Conservation (phyloP, 2,329 filamentous ascomycete species). For the Diaporthe sp. region DNA sequence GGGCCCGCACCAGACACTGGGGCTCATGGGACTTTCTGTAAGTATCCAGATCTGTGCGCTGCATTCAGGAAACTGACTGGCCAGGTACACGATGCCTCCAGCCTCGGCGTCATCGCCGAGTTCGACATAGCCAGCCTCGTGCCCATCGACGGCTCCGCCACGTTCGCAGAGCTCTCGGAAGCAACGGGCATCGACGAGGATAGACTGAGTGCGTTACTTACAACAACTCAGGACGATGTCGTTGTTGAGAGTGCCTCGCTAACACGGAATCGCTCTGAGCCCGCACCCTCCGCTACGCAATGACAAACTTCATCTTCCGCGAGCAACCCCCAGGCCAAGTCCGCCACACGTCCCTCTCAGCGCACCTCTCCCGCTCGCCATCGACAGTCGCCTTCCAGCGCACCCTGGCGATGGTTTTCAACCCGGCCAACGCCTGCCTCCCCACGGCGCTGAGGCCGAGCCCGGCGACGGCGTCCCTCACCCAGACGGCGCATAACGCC, state of each 20-base stretch:
- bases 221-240: background rate
- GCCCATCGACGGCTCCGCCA: background rate
- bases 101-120: conserved; percentile 17
- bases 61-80: background rate
- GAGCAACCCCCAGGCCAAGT: background rate
- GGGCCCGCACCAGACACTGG: background rate
- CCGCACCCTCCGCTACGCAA: conserved; percentile 21
- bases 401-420: background rate
- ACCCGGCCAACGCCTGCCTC: conserved; percentile 12
- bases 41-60: background rate
- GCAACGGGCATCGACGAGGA: background rate
- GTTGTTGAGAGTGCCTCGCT: background rate
- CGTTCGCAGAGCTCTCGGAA: background rate
- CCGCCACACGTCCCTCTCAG: background rate
- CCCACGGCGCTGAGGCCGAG: background rate
- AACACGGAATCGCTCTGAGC: background rate
- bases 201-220: background rate
- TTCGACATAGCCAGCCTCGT: conserved; percentile 16
- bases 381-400: conserved; percentile 1
- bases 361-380: conserved; percentile 8
- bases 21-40: background rate
- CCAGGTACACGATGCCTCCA: conserved; percentile 3
- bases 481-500: conserved; percentile 2
- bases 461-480: background rate
- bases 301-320: conserved; percentile 18